Conservation (phyloP, 2,329 filamentous ascomycete genomes). For the Keithomyces neogunnii region DNA sequence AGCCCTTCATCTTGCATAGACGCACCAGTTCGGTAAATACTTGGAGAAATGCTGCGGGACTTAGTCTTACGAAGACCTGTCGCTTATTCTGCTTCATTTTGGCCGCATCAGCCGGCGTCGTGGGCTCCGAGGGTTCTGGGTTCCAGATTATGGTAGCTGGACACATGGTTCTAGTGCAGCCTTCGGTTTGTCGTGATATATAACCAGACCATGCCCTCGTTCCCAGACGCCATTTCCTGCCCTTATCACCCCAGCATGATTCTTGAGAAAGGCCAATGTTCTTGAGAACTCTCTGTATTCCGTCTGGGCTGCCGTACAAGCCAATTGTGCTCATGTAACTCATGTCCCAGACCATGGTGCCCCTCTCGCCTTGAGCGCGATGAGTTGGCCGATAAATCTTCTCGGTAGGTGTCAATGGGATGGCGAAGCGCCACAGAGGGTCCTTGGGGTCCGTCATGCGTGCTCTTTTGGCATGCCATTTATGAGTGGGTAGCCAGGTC, state of each 20-base stretch:
- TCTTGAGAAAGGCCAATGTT: conserved; percentile 54
- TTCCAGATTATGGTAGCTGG: conserved; percentile 73
- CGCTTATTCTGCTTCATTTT: conserved; percentile 19
- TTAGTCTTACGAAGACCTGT: conserved; percentile 62
- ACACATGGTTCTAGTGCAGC: conserved; percentile 51
- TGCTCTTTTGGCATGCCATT: conserved; percentile 89
- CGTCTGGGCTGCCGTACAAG: conserved; percentile 57
- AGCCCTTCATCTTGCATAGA: conserved; percentile 50
- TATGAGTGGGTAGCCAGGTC: conserved; percentile 89
- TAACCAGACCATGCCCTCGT: conserved; percentile 39
- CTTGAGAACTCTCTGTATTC: conserved; percentile 58
- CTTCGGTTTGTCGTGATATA: conserved; percentile 46
- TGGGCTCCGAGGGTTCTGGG: conserved; percentile 26
- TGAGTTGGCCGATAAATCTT: conserved; percentile 88
- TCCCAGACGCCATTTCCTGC: conserved; percentile 60
- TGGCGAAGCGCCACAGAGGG: conserved; percentile 82
- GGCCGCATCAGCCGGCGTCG: conserved; percentile 16
- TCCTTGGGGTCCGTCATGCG: conserved; percentile 74
- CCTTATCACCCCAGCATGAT: conserved; percentile 53
- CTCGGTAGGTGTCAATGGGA: conserved; percentile 77
- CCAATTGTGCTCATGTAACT: conserved; percentile 88
- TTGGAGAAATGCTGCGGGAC: conserved; percentile 72
- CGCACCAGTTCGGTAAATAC: conserved; percentile 55
- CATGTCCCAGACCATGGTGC: conserved; percentile 83
- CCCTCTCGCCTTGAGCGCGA: conserved; percentile 64